Conservation (phyloP, 2,329 filamentous ascomycete species). For the Arthrobotrys sinensis region DNA sequence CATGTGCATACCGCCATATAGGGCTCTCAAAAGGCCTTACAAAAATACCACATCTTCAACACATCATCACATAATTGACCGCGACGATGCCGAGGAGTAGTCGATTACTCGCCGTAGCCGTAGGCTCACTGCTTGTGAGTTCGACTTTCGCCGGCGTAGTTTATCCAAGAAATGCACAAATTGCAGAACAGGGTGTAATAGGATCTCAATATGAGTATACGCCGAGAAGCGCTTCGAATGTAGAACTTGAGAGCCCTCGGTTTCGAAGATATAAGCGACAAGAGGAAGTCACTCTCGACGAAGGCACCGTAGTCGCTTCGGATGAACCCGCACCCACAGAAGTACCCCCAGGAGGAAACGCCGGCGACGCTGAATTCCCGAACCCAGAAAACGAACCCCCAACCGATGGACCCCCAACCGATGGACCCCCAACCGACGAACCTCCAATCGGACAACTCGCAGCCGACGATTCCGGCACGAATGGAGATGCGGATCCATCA, state of each 20-base stretch:
- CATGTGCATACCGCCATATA: not conserved
- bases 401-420: too few species aligned
- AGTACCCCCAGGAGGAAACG: not conserved
- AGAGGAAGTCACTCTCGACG: conserved; percentile 8
- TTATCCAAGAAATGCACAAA: not conserved
- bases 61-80: not conserved
- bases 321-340: not conserved
- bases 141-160: conserved; percentile 22
- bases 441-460: too few species aligned
- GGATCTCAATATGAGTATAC: not conserved
- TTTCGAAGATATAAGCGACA: conserved; percentile 33
- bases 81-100: conserved; percentile 33
- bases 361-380: not conserved
- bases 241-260: not conserved
- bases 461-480: too few species aligned
- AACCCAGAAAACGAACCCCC: not conserved
- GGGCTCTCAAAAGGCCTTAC: conserved; percentile 5
- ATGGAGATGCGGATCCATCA: too few species aligned
- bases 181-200: not conserved
- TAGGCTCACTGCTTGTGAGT: conserved; percentile 41
- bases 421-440: too few species aligned
- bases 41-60: conserved; percentile 15
- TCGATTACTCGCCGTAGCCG: conserved; percentile 23
- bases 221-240: not conserved
- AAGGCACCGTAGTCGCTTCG: not conserved